phyloP scores from a whole-genome alignment of 495 filamentous ascomycete species.

The Lepraria neglecta region DNA sequence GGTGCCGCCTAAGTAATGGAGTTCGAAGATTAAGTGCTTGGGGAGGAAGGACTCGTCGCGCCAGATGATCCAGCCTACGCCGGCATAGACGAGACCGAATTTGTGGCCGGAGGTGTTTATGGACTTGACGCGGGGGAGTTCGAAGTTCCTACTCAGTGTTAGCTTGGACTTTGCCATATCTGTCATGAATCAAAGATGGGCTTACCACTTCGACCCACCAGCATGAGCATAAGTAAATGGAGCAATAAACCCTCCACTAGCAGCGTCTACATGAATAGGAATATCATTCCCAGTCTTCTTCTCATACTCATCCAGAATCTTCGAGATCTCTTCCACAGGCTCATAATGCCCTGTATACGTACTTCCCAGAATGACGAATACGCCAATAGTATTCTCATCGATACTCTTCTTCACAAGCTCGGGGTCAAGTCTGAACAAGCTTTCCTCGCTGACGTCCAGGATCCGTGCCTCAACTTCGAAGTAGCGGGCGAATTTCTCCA shows the following conservation, averaged over 20 bases:
- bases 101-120: constrained; percentile 74
- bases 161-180: neutral
- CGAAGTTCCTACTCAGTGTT: constrained; percentile 50
- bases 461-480: constrained; percentile 73
- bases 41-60: constrained; percentile 61
- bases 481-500: constrained; percentile 66
- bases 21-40: constrained; percentile 65
- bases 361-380: constrained; percentile 67
- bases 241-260: constrained; percentile 65
- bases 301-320: constrained; percentile 61
- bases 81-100: constrained; percentile 65
- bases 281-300: constrained; percentile 58
- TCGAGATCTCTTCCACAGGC: constrained; percentile 62
- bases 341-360: constrained; percentile 76
- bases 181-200: too few relatives aligned
- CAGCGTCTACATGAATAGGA: constrained; percentile 71
- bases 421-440: constrained; percentile 57
- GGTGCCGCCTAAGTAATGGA: constrained; percentile 69
- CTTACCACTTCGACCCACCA: constrained; percentile 54
- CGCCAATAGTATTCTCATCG: constrained; percentile 73
- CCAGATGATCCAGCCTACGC: constrained; percentile 73
- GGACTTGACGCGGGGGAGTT: constrained; percentile 63
- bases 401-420: constrained; percentile 57
- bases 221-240: constrained; percentile 61
- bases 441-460: constrained; percentile 58